phyloP scores from a whole-genome alignment of 306 rosid species.

The Dryas alaskensis region DNA sequence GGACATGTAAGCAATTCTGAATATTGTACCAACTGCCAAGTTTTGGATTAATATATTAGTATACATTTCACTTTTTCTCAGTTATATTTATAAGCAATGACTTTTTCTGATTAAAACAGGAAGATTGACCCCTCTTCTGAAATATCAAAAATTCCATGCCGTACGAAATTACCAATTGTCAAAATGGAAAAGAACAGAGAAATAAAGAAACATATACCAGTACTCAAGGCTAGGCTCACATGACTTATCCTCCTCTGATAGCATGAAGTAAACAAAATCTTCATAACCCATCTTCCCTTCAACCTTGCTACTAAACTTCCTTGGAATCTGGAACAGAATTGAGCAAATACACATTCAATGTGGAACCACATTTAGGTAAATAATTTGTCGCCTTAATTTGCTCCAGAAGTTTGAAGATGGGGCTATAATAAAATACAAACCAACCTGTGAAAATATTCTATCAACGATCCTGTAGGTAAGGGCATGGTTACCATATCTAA shows the following conservation, averaged over 20 bases:
- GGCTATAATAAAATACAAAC: constrained; percentile 18
- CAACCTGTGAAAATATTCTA: constrained; percentile 95
- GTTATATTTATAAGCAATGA: not conserved
- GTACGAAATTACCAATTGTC: not conserved
- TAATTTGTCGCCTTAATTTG: not conserved
- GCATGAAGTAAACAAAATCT: constrained; percentile 96
- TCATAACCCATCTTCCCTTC: constrained; percentile 99
- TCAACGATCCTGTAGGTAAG: constrained; percentile 87
- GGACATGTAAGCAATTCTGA: not conserved
- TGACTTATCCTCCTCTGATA: constrained; percentile 94
- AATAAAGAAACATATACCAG: constrained; percentile 50
- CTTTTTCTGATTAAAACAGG: not conserved
- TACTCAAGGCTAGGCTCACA: constrained; percentile 95
- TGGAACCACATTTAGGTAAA: constrained; percentile 1
- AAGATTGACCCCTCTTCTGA: not conserved
- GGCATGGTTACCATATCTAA: constrained; percentile 77
- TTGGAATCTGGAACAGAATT: constrained; percentile 58
- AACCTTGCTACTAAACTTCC: constrained; percentile 86
- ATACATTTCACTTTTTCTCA: not conserved
- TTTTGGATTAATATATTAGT: not conserved
- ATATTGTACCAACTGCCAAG: constrained; percentile 5
- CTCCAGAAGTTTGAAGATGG: not conserved
- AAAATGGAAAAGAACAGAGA: not conserved
- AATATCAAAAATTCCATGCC: not conserved
- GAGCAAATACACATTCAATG: constrained; percentile 5